Percentiles rank a stretch among this genome's conserved stretches.
These are phyloP conservation scores for Boletus fagicola DNA, from an alignment of 768 basidiomycete genomes.

Conservation along the genomic window DNA sequence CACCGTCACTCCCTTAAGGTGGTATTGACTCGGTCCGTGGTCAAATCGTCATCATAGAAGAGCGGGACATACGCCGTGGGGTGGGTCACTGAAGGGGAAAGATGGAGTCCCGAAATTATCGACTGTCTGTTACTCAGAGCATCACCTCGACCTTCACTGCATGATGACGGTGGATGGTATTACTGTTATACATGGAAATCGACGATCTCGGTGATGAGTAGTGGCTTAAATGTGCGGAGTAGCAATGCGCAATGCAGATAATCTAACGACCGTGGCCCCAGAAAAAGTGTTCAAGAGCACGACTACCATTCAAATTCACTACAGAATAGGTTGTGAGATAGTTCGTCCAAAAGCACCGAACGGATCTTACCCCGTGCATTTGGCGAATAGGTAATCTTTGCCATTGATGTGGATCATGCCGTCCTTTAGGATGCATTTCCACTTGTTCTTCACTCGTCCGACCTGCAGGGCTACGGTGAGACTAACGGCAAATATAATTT, in stretches of 20 bases:
- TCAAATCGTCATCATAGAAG: neutral
- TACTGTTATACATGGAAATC: constrained; percentile 24
- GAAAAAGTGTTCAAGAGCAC: constrained; percentile 1
- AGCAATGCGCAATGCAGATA: constrained; percentile 23
- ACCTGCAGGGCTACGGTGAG: constrained; percentile 52
- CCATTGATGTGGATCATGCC: constrained; percentile 98
- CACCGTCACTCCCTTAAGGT: constrained; percentile 1
- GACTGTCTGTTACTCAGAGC: neutral
- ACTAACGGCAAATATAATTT: neutral
- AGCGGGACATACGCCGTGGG: neutral
- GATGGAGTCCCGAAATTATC: neutral
- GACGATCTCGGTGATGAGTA: constrained; percentile 20
- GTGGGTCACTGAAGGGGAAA: neutral
- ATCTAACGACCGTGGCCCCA: constrained; percentile 15
- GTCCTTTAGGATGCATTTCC: constrained; percentile 98
- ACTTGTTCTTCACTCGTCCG: constrained; percentile 99
- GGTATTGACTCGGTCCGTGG: neutral
- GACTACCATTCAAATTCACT: constrained; percentile 49
- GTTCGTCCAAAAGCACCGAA: neutral
- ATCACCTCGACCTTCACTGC: constrained; percentile 5
- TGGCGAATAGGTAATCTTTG: constrained; percentile 94
- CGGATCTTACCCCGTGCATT: constrained; percentile 86
- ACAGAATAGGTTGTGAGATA: neutral
- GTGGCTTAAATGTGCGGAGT: constrained; percentile 26
- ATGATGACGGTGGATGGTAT: constrained; percentile 14